Evolutionary conservation across 2,329 filamentous ascomycete species (phyloP).

Genomic region (Arthroderma sp.): DNA sequence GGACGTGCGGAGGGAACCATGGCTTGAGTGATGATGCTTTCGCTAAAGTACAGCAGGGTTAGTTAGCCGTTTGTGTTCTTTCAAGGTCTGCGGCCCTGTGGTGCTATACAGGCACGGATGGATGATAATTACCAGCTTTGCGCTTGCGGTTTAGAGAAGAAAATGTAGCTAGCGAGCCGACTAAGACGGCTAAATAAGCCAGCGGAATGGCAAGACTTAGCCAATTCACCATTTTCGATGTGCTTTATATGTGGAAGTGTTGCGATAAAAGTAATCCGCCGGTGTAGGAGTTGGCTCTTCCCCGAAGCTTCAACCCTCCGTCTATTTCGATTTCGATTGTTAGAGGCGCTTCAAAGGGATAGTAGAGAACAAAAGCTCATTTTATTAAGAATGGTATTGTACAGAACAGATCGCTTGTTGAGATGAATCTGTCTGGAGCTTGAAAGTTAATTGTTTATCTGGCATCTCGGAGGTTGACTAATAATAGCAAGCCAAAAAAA

Average conservation of each 20-base stretch:
- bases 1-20: conserved; percentile 84
- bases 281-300: too few relatives aligned
- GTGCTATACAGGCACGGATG: background rate
- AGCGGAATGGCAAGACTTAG: conserved; percentile 73
- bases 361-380: background rate
- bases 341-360: background rate
- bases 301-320: too few relatives aligned
- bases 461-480: too few relatives aligned
- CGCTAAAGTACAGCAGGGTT: conserved; percentile 32
- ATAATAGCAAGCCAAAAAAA: too few relatives aligned
- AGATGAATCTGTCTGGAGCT: too few relatives aligned
- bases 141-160: conserved; percentile 85
- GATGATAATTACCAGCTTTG: conserved; percentile 55
- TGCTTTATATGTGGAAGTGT: too few relatives aligned
- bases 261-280: too few relatives aligned
- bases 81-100: background rate
- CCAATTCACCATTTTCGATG: conserved; percentile 51
- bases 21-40: conserved; percentile 76
- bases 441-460: too few relatives aligned
- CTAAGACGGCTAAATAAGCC: conserved; percentile 76
- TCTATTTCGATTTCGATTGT: background rate
- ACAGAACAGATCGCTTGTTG: too few relatives aligned
- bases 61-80: background rate
- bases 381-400: too few relatives aligned
- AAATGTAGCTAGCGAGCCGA: conserved; percentile 82